These are phyloP conservation scores for Calonectria multiphialidica DNA, from an alignment of 2,329 filamentous ascomycete species.

Conservation along the genomic window DNA sequence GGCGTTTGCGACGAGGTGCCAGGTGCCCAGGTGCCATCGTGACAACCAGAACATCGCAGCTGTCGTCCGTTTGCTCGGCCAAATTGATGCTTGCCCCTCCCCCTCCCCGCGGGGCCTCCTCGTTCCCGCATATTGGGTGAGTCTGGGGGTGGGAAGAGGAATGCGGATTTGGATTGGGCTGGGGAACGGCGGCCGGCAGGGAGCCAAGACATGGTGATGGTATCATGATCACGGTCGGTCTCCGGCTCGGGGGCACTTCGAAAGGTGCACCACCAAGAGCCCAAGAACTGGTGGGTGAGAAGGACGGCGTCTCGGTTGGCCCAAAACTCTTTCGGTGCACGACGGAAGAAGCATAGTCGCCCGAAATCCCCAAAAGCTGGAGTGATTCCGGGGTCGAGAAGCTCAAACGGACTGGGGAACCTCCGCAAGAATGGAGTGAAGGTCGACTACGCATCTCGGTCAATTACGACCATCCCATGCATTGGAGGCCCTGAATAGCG, in stretches of 20 bases:
- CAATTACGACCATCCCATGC: constrained; percentile 42
- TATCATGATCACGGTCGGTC: constrained; percentile 31
- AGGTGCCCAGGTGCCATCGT: constrained; percentile 7
- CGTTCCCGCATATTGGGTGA: constrained; percentile 9
- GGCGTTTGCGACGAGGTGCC: background rate
- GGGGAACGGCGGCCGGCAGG: constrained; percentile 35
- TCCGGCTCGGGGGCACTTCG: constrained; percentile 38
- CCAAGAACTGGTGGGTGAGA: constrained; percentile 1
- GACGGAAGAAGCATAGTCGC: constrained; percentile 6
- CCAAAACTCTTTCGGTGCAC: constrained; percentile 9
- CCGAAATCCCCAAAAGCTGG: constrained; percentile 14
- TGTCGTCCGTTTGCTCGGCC: constrained; percentile 19
- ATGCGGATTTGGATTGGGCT: background rate
- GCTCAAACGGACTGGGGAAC: constrained; percentile 24
- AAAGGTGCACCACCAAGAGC: no score
- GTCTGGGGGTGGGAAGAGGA: background rate
- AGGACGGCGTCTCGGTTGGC: constrained; percentile 25
- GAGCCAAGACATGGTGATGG: constrained; percentile 22
- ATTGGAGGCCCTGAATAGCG: constrained; percentile 41
- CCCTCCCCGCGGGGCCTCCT: constrained; percentile 4
- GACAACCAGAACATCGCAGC: background rate
- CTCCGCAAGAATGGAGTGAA: constrained; percentile 15
- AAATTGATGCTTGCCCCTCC: constrained; percentile 7
- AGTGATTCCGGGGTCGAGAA: constrained; percentile 13
- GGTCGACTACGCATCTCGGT: constrained; percentile 35